A percentile compares a stretch with the other conserved stretches of the same genome.
Evolutionary conservation across 179 eudicot species (phyloP).

Genomic region (Carnegiea gigantea): DNA sequence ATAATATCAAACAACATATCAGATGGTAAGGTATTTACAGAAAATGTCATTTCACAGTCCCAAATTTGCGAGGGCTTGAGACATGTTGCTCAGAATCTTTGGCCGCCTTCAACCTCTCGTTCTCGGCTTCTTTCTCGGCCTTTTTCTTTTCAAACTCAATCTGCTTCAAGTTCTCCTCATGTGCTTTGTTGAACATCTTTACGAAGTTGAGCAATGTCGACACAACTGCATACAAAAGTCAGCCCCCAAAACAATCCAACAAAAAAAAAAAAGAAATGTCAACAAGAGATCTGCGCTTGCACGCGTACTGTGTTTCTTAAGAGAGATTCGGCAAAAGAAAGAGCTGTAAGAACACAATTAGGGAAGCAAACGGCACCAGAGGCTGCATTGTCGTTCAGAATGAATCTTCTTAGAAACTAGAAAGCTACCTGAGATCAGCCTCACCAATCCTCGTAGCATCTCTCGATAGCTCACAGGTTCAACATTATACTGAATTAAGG

Average conservation of each 20-base stretch:
- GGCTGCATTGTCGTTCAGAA: no score
- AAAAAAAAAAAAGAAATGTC: neutral
- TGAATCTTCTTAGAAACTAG: no score
- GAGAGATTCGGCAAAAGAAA: no score
- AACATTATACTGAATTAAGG: no score
- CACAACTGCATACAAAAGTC: conserved; percentile 52
- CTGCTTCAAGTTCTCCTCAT: conserved; percentile 79
- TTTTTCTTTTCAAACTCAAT: conserved; percentile 76
- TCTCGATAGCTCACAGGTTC: no score
- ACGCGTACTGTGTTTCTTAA: no score
- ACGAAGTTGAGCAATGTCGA: conserved; percentile 81
- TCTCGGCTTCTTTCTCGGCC: conserved; percentile 70
- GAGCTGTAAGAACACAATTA: no score
- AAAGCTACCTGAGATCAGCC: no score
- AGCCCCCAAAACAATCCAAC: no score
- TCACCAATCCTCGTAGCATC: neutral
- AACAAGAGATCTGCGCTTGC: neutral
- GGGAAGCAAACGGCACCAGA: neutral
- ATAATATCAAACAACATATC: neutral
- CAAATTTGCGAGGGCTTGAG: conserved; percentile 17
- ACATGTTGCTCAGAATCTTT: conserved; percentile 27
- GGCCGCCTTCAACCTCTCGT: conserved; percentile 41
- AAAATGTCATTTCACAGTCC: conserved; percentile 22
- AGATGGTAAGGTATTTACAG: conserved; percentile 10
- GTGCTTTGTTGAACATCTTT: conserved; percentile 70